Evolutionary conservation across 2,329 filamentous ascomycete genomes (phyloP), one percentile per base, ranked within the genome.

Genomic region (Fusarium transvaalense): DNA sequence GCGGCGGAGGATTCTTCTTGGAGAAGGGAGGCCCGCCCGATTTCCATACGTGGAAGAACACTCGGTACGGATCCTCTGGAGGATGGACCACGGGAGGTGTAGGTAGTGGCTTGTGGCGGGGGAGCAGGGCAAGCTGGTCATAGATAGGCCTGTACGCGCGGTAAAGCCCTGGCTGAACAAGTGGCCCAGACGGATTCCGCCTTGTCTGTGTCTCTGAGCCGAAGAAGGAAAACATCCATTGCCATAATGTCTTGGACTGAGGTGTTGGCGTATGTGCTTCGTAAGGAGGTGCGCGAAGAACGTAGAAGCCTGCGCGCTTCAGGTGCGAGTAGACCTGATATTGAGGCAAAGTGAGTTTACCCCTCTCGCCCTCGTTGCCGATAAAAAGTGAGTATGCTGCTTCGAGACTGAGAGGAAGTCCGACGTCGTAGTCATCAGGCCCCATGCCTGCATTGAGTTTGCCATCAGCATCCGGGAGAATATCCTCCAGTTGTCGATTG

Each of bases 281-380:
- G 51, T 68, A 56, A 12, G 74, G 77, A 51, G 86, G 86, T 2
- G 92, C 92, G 56, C 95, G 88, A 63, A 91, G 83, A 19, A 98
- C 88, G 50, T 91, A 87, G 81, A 97, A 98, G 19, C 96, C 95
- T 35, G 88, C 83, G 51, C 96, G 87, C 77, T 91, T 96, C 72
- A 99, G 82, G 54, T 94, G 91, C 1, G 93, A 87, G 77, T 94
- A 99, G 29, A 98, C 95, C 50, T 92, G 92, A 73, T 93, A 98
- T 74, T 93, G 89, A 71, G 97, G 93, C 62, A 97, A 82, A 12
- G 84, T 84, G 31, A 89, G 80, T 77, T 87, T 89, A 35, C 88
- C 88, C 41, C 80, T 78, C 64, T 89, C 86, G 7, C 82, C 86
- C 47, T 92, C 90, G 25, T 87, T 82, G 2, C 93, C 93, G 68